A percentile compares a stretch with the other conserved stretches of the same genome.
Conservation (phyloP, 192 early-diverging fungal genomes). For the Gaertneriomyces semiglobifer region DNA sequence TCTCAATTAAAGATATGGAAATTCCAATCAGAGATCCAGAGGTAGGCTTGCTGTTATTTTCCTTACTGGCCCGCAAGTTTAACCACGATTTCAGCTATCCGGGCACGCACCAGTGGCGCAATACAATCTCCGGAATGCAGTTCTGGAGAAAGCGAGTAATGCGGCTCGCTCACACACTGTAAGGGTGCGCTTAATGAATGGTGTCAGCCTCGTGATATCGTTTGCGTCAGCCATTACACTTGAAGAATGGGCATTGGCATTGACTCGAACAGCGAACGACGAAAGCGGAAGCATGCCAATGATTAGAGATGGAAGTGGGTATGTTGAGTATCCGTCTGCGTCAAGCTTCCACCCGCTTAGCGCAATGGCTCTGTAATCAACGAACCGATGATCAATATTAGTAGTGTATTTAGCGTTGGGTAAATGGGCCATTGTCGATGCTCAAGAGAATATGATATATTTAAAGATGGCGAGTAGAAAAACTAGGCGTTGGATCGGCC, state of each 20-base stretch:
- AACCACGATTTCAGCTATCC: not conserved
- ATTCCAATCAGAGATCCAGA: slow-evolving; percentile 7
- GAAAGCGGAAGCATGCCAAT: not conserved
- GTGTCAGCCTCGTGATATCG: not conserved
- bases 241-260: not conserved
- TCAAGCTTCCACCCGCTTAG: not conserved
- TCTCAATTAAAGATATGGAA: not conserved
- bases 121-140: slow-evolving; percentile 6
- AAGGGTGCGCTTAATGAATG: slow-evolving; percentile 1
- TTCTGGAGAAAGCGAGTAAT: not conserved
- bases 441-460: too few relatives aligned
- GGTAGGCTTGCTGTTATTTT: not conserved
- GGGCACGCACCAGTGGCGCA: not conserved
- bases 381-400: too few relatives aligned
- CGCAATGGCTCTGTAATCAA: too few relatives aligned
- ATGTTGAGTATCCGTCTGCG: slow-evolving; percentile 4
- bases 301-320: not conserved
- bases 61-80: not conserved
- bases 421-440: too few relatives aligned
- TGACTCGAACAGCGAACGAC: not conserved
- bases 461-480: too few relatives aligned
- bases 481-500: slow-evolving; percentile 6
- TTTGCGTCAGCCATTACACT: not conserved
- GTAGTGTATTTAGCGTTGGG: too few relatives aligned
- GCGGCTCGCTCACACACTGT: not conserved